Base-by-base conservation (phyloP, 352 stramenopile species). In the Pilasporangium apinafurcum region DNA sequence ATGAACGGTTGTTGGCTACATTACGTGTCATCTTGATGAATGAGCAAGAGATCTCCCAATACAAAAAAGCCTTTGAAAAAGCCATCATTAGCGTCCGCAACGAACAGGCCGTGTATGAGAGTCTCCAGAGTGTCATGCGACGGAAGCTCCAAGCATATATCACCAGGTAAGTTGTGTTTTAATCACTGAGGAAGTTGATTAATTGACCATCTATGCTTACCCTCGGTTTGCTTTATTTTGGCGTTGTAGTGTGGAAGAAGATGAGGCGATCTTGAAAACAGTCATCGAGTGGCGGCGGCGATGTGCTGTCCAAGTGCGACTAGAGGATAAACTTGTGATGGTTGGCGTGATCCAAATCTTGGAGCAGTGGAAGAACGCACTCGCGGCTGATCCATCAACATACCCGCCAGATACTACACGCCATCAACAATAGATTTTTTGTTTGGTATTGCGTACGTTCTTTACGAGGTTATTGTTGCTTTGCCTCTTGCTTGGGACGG, bases 1-100 rank as follows among this genome's bases (percentile, higher is more conserved):
- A 79, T n/a, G 69, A 81, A 47, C 48, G 72, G 7, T 45, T 88
- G 9, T 49, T 88, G 5, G 70, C 67, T 17, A 86, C 74, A 26
- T 31, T 81, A 28, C 68, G 76, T 30, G 53, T 85, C 32, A 65
- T 83, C 25, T 48, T 80, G 42, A 71, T 78, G 65, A 59, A 65
- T 14, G 59, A 83, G 37, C 44, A 77, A 33, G 70, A 83, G 43
- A 71, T 80, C 41, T 57, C 37, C 4, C 17, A 59, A 25, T 74
- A 69, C 58, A 64, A 77, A 34, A 72, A 59, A 65, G 65, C 65
- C 22, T 78, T 82, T 48, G 44, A 69, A 16, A 53, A 54, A 31
- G 53, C 51, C 1, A 67, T 79, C 26, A 30, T 83, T 17, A 70
- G 53, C 17, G 41, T 50, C 38, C 69, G 66, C 29, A 83, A 83